Percentiles rank a stretch among this genome's conserved stretches.
phyloP scores from a whole-genome alignment of 495 filamentous ascomycete genomes.

The Xanthoparmelia taractica region DNA sequence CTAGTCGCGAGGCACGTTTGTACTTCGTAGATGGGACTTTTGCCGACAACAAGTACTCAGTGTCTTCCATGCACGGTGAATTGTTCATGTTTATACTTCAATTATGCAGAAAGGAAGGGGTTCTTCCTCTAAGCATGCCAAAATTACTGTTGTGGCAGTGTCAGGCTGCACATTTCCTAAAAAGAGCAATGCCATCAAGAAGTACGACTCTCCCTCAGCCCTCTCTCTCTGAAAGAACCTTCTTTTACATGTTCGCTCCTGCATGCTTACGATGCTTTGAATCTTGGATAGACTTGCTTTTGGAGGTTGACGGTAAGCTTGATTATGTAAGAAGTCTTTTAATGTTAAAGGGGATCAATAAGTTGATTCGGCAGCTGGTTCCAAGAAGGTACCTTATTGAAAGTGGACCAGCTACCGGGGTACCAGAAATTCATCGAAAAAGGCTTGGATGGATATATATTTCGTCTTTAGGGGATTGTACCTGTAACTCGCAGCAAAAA shows the following conservation, averaged over 20 bases:
- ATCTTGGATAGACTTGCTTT: background rate
- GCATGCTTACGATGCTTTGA: background rate
- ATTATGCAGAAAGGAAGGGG: too few species aligned
- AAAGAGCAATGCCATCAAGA: background rate
- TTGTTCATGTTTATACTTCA: too few species aligned
- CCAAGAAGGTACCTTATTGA: background rate
- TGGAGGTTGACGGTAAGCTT: background rate
- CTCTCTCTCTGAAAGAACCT: background rate
- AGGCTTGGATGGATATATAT: background rate
- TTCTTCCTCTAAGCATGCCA: too few species aligned
- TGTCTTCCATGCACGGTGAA: too few species aligned
- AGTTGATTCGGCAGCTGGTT: background rate
- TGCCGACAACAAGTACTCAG: too few species aligned
- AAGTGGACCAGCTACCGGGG: background rate
- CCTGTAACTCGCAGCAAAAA: background rate
- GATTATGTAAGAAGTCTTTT: background rate
- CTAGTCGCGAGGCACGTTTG: too few species aligned
- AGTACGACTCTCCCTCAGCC: background rate
- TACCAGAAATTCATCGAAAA: too few species aligned
- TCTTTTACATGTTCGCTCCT: background rate
- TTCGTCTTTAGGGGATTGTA: background rate
- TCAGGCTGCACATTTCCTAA: too few species aligned
- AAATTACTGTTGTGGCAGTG: too few species aligned
- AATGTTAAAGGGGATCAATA: background rate
- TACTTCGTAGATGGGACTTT: too few species aligned